Base-by-base conservation (phyloP, 2,329 filamentous ascomycete genomes). In the Xylariales sp. region DNA sequence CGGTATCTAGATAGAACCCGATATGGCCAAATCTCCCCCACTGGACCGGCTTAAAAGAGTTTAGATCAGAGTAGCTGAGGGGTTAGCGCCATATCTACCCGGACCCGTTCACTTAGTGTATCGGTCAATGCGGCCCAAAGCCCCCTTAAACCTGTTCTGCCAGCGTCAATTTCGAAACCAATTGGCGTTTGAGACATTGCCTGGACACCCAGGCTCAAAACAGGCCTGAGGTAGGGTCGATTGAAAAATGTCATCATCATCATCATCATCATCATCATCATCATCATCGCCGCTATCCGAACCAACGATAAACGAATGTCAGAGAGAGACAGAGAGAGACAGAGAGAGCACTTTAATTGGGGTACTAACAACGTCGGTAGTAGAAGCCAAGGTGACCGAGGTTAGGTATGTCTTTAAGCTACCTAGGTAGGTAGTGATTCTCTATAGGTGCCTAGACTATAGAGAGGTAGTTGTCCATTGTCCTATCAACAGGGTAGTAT, bases 121-220 rank as follows among this genome's bases (percentile, higher is more conserved):
- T 46, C 63, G 45, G 66, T 36, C 41, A 54, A 34, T 71, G 67
- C 64, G 64, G 64, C 45, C 69, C 36, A 50, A 68, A 57, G 41
- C 60, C 28, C 41, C 46, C 18, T 54, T 10, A 18, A 7, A n/a
- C n/a, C 8, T 45, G 4, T 46, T 28, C 39, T 56, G 39, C n/a
- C 61, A 56, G 53, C 57, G 61, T 56, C 61, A 46, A 68, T 52
- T 74, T 69, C 75, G 74, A 77, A 76, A 77, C 75, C 67, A 53
- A 50, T 66, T 57, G 34, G 57, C 57, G 75, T 76, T 74, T 76
- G 70, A 69, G 69, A 71, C 65, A 52, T 41, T 23, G 34, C 66
- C 64, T 53, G 69, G 67, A 50, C 68, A 59, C 69, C 69, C 39
- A 34, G 59, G n/a, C 53, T 53, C 46, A 58, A 68, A 65, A 65